Evolutionary conservation across 1,139 yeast genomes (phyloP).

Genomic region (Candida sanyaensis): DNA sequence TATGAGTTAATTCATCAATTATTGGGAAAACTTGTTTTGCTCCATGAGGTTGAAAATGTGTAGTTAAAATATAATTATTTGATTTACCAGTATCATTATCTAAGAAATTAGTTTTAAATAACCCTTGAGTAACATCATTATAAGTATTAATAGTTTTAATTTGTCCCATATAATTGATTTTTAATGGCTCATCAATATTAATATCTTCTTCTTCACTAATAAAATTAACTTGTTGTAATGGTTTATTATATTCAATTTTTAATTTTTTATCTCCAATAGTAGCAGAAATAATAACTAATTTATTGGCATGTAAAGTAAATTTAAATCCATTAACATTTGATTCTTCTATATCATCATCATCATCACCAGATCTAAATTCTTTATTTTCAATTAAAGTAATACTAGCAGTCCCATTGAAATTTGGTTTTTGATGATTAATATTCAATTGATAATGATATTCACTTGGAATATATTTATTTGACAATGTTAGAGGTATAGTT

Average conservation of each 20-base stretch:
- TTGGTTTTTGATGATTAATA: conserved; percentile 53
- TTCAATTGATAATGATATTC: conserved; percentile 43
- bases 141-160: conserved; percentile 56
- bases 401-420: conserved; percentile 50
- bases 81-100: conserved; percentile 50
- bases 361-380: conserved; percentile 8
- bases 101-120: conserved; percentile 65
- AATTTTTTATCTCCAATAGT: conserved; percentile 21
- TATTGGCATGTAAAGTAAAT: conserved; percentile 29
- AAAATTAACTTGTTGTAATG: conserved; percentile 32
- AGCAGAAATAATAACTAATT: conserved; percentile 30
- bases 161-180: conserved; percentile 50
- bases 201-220: conserved; percentile 16
- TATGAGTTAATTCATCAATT: conserved; percentile 60
- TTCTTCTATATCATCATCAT: background rate
- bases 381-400: conserved; percentile 32
- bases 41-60: conserved; percentile 70
- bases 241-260: conserved; percentile 38
- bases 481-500: conserved; percentile 19
- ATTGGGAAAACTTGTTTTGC: conserved; percentile 66
- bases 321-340: conserved; percentile 12
- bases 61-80: conserved; percentile 54
- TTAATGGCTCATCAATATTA: conserved; percentile 5
- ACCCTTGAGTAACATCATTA: conserved; percentile 61
- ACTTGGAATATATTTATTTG: conserved; percentile 42